Percentiles rank a stretch among this genome's conserved stretches.
Evolutionary conservation across 805 yeast genomes (phyloP).

Genomic region (Suhomyces canberraensis): DNA sequence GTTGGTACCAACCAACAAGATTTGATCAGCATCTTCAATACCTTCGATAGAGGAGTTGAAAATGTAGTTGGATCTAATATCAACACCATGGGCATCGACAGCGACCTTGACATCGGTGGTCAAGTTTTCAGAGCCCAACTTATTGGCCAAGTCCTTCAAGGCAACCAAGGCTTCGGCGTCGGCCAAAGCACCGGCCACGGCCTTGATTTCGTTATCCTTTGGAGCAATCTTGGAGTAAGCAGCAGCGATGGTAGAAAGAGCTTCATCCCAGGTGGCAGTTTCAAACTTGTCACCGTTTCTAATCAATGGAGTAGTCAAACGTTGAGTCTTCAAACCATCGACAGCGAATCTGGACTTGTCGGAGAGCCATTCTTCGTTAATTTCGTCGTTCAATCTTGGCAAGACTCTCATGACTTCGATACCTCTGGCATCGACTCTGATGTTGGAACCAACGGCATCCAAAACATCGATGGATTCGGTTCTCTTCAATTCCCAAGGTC

Average conservation of each 20-base stretch:
- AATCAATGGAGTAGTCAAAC: conserved; percentile 77
- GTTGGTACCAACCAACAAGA: conserved; percentile 78
- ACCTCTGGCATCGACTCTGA: conserved; percentile 84
- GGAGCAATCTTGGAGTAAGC: conserved; percentile 58
- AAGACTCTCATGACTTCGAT: conserved; percentile 82
- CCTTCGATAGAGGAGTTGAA: conserved; percentile 80
- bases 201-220: conserved; percentile 69
- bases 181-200: conserved; percentile 74
- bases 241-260: conserved; percentile 63
- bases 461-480: conserved; percentile 82
- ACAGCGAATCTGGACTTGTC: conserved; percentile 84
- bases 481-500: conserved; percentile 91
- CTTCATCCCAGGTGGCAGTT: conserved; percentile 85
- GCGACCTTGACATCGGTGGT: conserved; percentile 66
- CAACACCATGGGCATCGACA: conserved; percentile 59
- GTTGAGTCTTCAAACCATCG: conserved; percentile 83
- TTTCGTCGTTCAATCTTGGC: conserved; percentile 81
- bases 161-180: conserved; percentile 84
- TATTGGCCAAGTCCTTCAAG: conserved; percentile 73
- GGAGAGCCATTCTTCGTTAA: conserved; percentile 89
- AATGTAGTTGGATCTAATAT: conserved; percentile 72
- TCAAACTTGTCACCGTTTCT: conserved; percentile 67
- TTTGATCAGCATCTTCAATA: conserved; percentile 78
- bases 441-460: conserved; percentile 80
- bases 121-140: conserved; percentile 76